Conservation (phyloP, 2,329 filamentous ascomycete genomes). For the Colletotrichum godetiae region DNA sequence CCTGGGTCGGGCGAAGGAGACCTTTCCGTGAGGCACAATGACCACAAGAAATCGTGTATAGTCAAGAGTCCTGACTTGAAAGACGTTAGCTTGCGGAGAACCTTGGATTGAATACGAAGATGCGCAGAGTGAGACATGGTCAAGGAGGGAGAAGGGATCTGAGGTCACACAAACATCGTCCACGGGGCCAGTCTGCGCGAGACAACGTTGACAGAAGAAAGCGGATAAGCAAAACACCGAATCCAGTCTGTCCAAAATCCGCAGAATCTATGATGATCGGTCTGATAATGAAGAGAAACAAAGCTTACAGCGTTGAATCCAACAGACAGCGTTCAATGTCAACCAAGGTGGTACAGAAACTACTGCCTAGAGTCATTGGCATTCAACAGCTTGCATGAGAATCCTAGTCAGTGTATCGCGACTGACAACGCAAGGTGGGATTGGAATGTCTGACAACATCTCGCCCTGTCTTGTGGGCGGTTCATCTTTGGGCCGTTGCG, state of each 20-base stretch:
- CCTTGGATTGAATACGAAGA: conserved; percentile 14
- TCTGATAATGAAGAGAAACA: not conserved
- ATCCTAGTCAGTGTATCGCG: not conserved
- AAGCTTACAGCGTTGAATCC: not conserved
- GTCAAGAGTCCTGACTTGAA: not conserved
- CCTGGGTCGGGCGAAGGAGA: conserved; percentile 1
- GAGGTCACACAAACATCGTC: conserved; percentile 10
- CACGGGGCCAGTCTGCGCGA: not conserved
- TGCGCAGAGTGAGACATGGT: not conserved
- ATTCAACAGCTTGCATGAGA: not conserved
- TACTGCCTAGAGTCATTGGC: not conserved
- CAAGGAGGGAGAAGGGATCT: conserved; percentile 4
- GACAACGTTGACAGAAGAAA: conserved; percentile 17
- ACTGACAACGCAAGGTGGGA: not conserved
- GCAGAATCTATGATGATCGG: not conserved
- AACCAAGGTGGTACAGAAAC: not conserved
- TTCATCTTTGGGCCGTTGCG: conserved; percentile 18
- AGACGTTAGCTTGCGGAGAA: not conserved
- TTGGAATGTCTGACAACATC: not conserved
- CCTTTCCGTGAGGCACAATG: not conserved
- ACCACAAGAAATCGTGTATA: not conserved
- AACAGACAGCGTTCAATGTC: not conserved
- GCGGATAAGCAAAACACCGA: not conserved
- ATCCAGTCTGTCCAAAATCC: not conserved
- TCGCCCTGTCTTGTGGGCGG: not conserved